These are phyloP conservation scores for Dacryopinax spathularia DNA, from an alignment of 768 basidiomycete species.

Conservation along the genomic window DNA sequence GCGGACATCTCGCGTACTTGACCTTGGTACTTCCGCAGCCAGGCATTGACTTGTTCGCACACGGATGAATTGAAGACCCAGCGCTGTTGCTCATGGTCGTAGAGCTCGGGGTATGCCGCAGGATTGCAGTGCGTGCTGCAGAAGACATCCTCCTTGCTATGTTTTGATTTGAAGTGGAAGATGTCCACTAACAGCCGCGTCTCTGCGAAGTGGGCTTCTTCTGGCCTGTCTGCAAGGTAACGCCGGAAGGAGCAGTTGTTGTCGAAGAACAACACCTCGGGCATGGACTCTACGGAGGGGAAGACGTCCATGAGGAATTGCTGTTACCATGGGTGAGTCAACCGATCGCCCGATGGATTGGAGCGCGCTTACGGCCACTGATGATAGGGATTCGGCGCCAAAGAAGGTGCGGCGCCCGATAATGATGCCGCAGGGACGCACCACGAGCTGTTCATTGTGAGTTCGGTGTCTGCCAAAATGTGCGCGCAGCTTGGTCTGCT, in stretches of 20 bases:
- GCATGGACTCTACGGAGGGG: background rate
- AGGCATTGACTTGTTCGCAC: conserved; percentile 26
- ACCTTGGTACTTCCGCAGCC: conserved; percentile 27
- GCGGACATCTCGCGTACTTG: conserved; percentile 22
- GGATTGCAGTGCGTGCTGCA: conserved; percentile 24
- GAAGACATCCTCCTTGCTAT: conserved; percentile 17
- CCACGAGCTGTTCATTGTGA: conserved; percentile 2
- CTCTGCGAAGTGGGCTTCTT: conserved; percentile 12
- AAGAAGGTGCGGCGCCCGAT: background rate
- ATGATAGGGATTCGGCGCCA: background rate
- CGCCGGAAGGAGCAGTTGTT: conserved; percentile 13
- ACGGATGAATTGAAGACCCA: conserved; percentile 28
- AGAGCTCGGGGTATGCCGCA: conserved; percentile 19
- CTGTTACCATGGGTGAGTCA: no score
- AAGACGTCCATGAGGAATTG: background rate
- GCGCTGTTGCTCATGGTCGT: conserved; percentile 8
- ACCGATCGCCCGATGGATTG: no score
- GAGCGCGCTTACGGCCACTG: background rate
- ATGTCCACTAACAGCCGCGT: conserved; percentile 22
- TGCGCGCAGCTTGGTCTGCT: background rate
- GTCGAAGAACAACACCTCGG: conserved; percentile 9
- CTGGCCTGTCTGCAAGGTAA: background rate
- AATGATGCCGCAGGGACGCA: no score
- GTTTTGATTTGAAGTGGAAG: conserved; percentile 29
- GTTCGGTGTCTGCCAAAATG: background rate